phyloP scores from a whole-genome alignment of 2,329 filamentous ascomycete genomes.

The Epichloe uncinata region DNA sequence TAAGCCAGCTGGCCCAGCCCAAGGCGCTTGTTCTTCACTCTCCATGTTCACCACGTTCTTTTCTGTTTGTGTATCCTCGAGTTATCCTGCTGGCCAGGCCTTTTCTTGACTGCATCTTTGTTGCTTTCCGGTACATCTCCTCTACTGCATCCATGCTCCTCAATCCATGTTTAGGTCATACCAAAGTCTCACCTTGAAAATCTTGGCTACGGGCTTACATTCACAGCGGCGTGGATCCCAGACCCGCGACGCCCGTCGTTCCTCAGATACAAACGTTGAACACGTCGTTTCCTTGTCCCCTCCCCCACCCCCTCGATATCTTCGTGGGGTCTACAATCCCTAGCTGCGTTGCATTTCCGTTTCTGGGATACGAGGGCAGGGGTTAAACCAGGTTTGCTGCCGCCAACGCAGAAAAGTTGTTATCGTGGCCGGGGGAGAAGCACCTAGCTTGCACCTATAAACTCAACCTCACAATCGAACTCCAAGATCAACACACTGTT shows the following conservation, averaged over 20 bases:
- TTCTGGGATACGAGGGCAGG: background rate
- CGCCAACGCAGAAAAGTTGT: background rate
- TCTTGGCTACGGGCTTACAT: background rate
- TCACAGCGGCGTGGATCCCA: background rate
- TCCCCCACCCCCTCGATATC: background rate
- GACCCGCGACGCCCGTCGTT: background rate
- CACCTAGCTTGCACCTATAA: background rate
- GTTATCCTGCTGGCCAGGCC: conserved; percentile 7
- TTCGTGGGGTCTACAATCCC: background rate
- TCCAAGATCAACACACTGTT: background rate
- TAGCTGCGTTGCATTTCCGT: background rate
- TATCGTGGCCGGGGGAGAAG: background rate
- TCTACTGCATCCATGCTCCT: background rate
- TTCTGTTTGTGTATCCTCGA: background rate
- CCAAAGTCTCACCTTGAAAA: background rate
- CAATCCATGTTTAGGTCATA: background rate
- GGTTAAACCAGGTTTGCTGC: background rate
- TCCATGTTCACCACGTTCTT: background rate
- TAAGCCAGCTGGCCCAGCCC: background rate
- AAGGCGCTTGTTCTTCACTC: conserved; percentile 1
- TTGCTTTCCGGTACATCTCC: background rate
- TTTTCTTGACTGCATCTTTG: background rate
- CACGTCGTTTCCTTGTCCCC: background rate
- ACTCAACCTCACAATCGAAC: background rate
- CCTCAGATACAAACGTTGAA: background rate